A percentile compares a stretch with the other conserved stretches of the same genome.
Evolutionary conservation across 208 protist genomes (phyloP).

Genomic region (Leishmania major): DNA sequence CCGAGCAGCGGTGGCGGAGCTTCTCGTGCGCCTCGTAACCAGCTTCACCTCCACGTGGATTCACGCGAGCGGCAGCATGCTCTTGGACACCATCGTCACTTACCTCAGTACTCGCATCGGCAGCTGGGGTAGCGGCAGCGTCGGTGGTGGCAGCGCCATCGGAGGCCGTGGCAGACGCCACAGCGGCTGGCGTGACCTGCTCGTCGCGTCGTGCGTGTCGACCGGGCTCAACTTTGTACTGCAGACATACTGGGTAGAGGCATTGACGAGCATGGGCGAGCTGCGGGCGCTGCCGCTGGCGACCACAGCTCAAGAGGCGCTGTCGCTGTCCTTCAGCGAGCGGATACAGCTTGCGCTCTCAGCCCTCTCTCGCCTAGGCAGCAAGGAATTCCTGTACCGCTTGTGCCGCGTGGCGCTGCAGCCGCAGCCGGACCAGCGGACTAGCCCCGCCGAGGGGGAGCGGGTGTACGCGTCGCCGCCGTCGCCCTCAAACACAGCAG

Average conservation of each 20-base stretch:
- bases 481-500: slow-evolving; percentile 1
- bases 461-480: neutral
- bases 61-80: slow-evolving; percentile 31
- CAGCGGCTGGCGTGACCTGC: slow-evolving; percentile 26
- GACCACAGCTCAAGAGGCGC: neutral
- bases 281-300: slow-evolving; percentile 13
- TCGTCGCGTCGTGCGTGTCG: slow-evolving; percentile 29
- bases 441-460: neutral
- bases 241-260: slow-evolving; percentile 28
- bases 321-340: neutral
- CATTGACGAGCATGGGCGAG: slow-evolving; percentile 25
- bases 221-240: slow-evolving; percentile 24
- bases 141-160: neutral
- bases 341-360: slow-evolving; percentile 18
- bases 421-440: neutral
- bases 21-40: slow-evolving; percentile 24
- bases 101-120: slow-evolving; percentile 30
- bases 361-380: slow-evolving; percentile 16
- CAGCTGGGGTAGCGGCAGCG: slow-evolving; percentile 13
- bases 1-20: slow-evolving; percentile 2
- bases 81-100: slow-evolving; percentile 33
- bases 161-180: neutral
- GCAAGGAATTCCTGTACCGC: slow-evolving; percentile 23
- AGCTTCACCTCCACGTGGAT: slow-evolving; percentile 36
- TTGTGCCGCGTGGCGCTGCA: slow-evolving; percentile 20